A percentile compares a stretch with the other conserved stretches of the same genome.
These are phyloP conservation scores for Cordyceps militaris DNA, from an alignment of 2,329 filamentous ascomycete genomes.

Conservation along the genomic window DNA sequence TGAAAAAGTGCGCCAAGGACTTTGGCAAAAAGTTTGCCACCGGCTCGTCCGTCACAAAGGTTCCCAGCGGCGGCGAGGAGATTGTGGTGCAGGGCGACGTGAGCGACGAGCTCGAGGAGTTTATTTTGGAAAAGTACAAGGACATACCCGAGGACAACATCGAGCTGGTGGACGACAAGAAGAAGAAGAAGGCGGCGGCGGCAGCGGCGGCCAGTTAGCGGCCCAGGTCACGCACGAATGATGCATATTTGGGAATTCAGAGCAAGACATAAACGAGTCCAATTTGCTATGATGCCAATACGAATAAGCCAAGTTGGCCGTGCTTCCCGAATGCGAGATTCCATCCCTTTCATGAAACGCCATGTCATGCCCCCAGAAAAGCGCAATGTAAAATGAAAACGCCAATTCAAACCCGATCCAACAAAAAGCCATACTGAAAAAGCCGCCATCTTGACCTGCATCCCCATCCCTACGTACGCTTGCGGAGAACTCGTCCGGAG, in stretches of 20 bases:
- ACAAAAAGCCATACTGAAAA: slow-evolving; percentile 8
- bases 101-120: slow-evolving; percentile 89
- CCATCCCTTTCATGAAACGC: slow-evolving; percentile 1
- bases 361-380: slow-evolving; percentile 3
- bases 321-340: neutral
- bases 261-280: slow-evolving; percentile 3
- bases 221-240: neutral
- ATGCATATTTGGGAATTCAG: neutral
- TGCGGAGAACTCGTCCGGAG: slow-evolving; percentile 48
- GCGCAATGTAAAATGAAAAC: slow-evolving; percentile 4
- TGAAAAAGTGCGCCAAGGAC: slow-evolving; percentile 95
- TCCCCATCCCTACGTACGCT: slow-evolving; percentile 34
- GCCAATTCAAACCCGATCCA: slow-evolving; percentile 5
- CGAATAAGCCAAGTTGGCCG: neutral
- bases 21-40: slow-evolving; percentile 98
- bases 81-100: slow-evolving; percentile 98
- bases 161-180: slow-evolving; percentile 92
- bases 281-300: slow-evolving; percentile 7
- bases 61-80: slow-evolving; percentile 79
- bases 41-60: slow-evolving; percentile 85
- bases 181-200: slow-evolving; percentile 55
- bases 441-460: neutral
- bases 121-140: slow-evolving; percentile 80
- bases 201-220: slow-evolving; percentile 22
- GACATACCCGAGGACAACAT: slow-evolving; percentile 93